phyloP scores from a whole-genome alignment of 139 green algal species.

The Closterium sp. region DNA sequence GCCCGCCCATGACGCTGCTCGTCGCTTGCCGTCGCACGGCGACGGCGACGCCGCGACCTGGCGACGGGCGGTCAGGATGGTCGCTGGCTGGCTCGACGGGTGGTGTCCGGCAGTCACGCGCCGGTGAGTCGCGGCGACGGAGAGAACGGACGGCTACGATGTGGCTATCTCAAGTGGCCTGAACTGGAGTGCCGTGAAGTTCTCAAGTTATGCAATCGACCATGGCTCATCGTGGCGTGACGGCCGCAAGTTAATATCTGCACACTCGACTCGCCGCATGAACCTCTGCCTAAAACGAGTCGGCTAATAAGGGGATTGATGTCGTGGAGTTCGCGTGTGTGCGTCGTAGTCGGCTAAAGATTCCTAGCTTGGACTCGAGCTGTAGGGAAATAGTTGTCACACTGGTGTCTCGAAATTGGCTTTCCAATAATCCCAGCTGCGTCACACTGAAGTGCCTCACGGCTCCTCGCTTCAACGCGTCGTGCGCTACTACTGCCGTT shows the following conservation, averaged over 20 bases:
- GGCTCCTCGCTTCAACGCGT: background rate
- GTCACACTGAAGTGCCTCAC: background rate
- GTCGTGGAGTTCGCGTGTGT: background rate
- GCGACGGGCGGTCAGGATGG: background rate
- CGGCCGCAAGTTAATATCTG: background rate
- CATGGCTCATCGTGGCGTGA: background rate
- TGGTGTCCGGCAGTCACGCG: background rate
- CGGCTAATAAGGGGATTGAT: background rate
- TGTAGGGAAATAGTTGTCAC: background rate
- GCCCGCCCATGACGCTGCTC: background rate
- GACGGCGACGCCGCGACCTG: no score
- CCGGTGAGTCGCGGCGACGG: no score
- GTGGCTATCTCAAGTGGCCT: background rate
- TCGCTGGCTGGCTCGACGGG: background rate
- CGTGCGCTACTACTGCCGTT: background rate
- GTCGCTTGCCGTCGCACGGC: no score
- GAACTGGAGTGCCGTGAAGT: background rate
- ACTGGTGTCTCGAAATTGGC: no score
- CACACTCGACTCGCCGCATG: background rate
- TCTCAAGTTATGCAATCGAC: background rate
- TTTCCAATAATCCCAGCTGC: no score
- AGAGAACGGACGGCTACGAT: background rate
- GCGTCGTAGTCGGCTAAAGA: background rate
- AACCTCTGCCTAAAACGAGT: no score
- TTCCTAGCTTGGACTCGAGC: background rate